These are phyloP conservation scores for Alternaria postmessia DNA, from an alignment of 2,329 filamentous ascomycete species.

Conservation along the genomic window DNA sequence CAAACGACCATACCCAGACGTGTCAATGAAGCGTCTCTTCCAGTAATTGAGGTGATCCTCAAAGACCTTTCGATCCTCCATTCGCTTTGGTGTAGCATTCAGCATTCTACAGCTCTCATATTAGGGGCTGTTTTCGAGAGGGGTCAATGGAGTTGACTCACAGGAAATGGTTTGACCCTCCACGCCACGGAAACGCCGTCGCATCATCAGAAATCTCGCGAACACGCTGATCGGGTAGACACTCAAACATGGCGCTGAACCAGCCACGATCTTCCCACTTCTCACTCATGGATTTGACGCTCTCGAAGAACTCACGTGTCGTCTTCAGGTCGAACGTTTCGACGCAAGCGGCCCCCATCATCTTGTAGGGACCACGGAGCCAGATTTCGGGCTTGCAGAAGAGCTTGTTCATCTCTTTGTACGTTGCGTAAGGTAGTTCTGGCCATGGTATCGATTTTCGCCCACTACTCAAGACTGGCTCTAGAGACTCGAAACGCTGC, in stretches of 20 bases:
- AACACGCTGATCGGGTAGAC: constrained; percentile 10
- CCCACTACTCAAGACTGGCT: constrained; percentile 3
- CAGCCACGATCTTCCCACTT: constrained; percentile 12
- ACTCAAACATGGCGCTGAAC: constrained; percentile 17
- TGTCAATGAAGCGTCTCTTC: constrained; percentile 10
- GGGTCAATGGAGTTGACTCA: neutral
- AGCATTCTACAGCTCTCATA: constrained; percentile 1
- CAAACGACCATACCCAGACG: constrained; percentile 10
- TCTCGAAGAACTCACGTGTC: constrained; percentile 15
- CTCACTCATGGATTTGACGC: constrained; percentile 13
- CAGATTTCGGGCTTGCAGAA: constrained; percentile 11
- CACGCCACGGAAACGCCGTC: constrained; percentile 11
- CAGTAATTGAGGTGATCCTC: constrained; percentile 10
- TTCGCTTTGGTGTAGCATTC: constrained; percentile 11
- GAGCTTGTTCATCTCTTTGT: constrained; percentile 17
- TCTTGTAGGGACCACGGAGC: constrained; percentile 5
- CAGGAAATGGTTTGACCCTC: constrained; percentile 12
- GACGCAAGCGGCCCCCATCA: constrained; percentile 12
- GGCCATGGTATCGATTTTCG: constrained; percentile 12
- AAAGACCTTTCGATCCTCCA: constrained; percentile 9
- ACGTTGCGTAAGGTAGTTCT: constrained; percentile 10
- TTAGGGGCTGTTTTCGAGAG: neutral
- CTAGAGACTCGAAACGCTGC: constrained; percentile 9
- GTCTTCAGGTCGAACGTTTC: constrained; percentile 6
- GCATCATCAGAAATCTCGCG: constrained; percentile 10